A percentile compares a stretch with the other conserved stretches of the same genome.
These are phyloP conservation scores for Ophiostoma triangulosporum DNA, from an alignment of 2,329 filamentous ascomycete genomes.

Conservation along the genomic window DNA sequence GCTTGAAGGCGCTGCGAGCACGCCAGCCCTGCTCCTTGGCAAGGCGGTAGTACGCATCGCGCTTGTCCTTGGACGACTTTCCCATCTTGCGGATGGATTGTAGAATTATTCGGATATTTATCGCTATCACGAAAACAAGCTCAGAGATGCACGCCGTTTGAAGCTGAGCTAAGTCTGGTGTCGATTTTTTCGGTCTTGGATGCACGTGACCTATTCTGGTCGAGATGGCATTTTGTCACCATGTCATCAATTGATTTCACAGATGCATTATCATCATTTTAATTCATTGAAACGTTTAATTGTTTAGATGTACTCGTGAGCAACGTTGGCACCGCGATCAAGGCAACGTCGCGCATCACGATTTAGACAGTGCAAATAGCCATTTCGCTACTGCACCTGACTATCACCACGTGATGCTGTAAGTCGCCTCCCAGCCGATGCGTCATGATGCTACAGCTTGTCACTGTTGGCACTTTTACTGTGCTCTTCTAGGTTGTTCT, in stretches of 20 bases:
- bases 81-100: slow-evolving; percentile 47
- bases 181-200: slow-evolving; percentile 1
- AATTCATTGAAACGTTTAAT: no score
- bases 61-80: slow-evolving; percentile 97
- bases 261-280: no score
- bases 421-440: not conserved
- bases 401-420: not conserved
- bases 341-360: not conserved
- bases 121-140: no score
- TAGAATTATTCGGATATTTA: no score
- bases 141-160: no score
- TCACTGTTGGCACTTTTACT: not conserved
- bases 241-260: no score
- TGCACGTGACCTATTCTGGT: not conserved
- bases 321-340: no score
- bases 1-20: slow-evolving; percentile 89
- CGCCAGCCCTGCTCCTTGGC: slow-evolving; percentile 99
- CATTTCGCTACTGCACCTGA: not conserved
- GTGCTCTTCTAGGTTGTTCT: not conserved
- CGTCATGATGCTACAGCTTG: slow-evolving; percentile 1
- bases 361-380: not conserved
- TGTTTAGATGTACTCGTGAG: no score
- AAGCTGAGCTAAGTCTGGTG: not conserved
- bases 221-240: not conserved
- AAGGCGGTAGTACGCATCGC: slow-evolving; percentile 92